Conservation (phyloP, 1,139 yeast species). For the Diutina sp. region DNA sequence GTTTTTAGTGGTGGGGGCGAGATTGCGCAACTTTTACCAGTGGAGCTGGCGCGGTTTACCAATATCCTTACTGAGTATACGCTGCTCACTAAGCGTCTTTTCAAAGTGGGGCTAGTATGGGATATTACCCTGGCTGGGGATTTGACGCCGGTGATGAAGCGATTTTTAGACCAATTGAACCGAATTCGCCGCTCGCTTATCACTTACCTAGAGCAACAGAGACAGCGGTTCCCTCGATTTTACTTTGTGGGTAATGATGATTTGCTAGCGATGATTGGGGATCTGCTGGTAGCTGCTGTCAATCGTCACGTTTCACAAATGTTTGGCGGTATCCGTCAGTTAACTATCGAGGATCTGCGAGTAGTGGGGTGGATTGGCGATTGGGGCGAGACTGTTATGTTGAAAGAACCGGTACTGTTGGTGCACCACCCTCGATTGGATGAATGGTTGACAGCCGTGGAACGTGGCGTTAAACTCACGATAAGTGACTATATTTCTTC, state of each 20-base stretch:
- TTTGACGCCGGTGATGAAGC: slow-evolving; percentile 32
- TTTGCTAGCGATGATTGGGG: slow-evolving; percentile 69
- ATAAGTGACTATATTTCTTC: slow-evolving; percentile 21
- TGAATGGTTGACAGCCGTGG: slow-evolving; percentile 57
- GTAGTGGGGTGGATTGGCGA: slow-evolving; percentile 43
- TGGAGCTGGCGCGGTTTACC: slow-evolving; percentile 58
- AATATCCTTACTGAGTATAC: slow-evolving; percentile 53
- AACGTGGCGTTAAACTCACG: slow-evolving; percentile 36
- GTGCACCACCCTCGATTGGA: slow-evolving; percentile 30
- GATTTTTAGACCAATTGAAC: slow-evolving; percentile 40
- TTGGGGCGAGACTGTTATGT: slow-evolving; percentile 46
- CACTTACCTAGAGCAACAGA: slow-evolving; percentile 70
- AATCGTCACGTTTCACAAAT: slow-evolving; percentile 59
- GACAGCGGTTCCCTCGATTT: slow-evolving; percentile 69
- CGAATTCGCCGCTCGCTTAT: slow-evolving; percentile 56
- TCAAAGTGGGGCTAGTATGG: slow-evolving; percentile 38
- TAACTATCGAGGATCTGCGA: slow-evolving; percentile 24
- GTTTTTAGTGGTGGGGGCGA: slow-evolving; percentile 49
- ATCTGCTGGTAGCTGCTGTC: slow-evolving; percentile 36
- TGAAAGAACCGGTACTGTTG: slow-evolving; percentile 34
- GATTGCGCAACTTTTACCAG: slow-evolving; percentile 49
- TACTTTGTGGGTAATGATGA: slow-evolving; percentile 90
- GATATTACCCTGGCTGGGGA: slow-evolving; percentile 47
- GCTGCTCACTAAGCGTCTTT: slow-evolving; percentile 35
- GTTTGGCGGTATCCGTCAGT: slow-evolving; percentile 50